A percentile compares a stretch with the other conserved stretches of the same genome.
Evolutionary conservation across 2,329 filamentous ascomycete genomes (phyloP).

Genomic region (Shiraia bambusicola): DNA sequence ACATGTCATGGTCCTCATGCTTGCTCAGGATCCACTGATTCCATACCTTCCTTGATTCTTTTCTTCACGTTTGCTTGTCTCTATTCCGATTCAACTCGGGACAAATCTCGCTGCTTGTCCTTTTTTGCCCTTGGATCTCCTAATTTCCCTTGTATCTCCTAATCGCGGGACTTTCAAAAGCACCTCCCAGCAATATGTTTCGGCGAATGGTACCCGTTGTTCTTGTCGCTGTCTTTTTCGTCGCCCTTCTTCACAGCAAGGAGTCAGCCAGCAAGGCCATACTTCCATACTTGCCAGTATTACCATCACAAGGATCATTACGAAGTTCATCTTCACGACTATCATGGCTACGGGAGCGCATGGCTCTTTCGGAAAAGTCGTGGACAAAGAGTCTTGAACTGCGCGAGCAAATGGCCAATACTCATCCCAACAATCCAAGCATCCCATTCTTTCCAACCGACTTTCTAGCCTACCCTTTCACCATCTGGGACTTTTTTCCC

Average conservation of each 20-base stretch:
- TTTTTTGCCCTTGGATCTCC: background rate
- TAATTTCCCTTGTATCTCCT: background rate
- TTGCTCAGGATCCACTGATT: no score
- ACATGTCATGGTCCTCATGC: no score
- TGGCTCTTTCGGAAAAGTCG: slow-evolving; percentile 32
- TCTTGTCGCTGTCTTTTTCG: slow-evolving; percentile 26
- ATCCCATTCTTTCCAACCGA: slow-evolving; percentile 35
- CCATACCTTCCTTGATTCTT: no score
- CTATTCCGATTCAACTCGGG: slow-evolving; percentile 16
- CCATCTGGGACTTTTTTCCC: slow-evolving; percentile 39
- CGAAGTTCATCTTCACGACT: slow-evolving; percentile 18
- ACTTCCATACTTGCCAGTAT: slow-evolving; percentile 26
- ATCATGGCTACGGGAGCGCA: slow-evolving; percentile 32
- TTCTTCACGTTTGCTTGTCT: slow-evolving; percentile 1
- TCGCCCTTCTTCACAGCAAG: slow-evolving; percentile 30
- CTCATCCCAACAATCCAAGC: slow-evolving; percentile 30
- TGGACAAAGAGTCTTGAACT: slow-evolving; percentile 33
- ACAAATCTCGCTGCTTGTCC: slow-evolving; percentile 3
- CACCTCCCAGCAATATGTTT: slow-evolving; percentile 9
- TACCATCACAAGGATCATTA: slow-evolving; percentile 13
- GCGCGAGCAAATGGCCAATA: slow-evolving; percentile 29
- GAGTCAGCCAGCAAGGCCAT: slow-evolving; percentile 21
- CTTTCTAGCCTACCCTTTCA: slow-evolving; percentile 36
- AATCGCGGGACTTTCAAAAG: no score
- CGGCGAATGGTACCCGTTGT: slow-evolving; percentile 25